Percentiles rank a stretch among this genome's conserved stretches.
Conservation (phyloP, 495 filamentous ascomycete species). For the Daldinia concentrica region DNA sequence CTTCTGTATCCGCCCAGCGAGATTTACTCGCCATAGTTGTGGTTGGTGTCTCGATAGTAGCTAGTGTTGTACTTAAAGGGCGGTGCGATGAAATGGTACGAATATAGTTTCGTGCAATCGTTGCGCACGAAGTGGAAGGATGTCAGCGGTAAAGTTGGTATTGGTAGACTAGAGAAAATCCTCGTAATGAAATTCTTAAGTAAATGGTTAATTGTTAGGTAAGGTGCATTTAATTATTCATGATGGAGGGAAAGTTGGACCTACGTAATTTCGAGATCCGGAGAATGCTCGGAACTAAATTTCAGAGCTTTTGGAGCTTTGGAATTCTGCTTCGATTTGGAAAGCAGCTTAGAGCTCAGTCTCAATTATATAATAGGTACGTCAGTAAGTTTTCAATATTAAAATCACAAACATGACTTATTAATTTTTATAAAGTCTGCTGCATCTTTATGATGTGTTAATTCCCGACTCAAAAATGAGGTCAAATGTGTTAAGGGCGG, state of each 20-base stretch:
- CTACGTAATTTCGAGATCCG: conserved; percentile 34
- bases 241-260: neutral
- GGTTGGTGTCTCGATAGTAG: conserved; percentile 7
- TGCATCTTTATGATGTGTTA: conserved; percentile 16
- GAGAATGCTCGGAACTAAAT: conserved; percentile 36
- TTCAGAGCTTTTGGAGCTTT: conserved; percentile 5
- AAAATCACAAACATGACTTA: neutral
- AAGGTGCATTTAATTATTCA: neutral
- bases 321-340: neutral
- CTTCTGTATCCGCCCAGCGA: conserved; percentile 86
- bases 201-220: neutral
- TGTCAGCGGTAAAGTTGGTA: neutral
- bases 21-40: conserved; percentile 73
- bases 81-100: conserved; percentile 7
- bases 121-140: neutral
- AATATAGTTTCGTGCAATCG: conserved; percentile 6
- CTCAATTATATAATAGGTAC: neutral
- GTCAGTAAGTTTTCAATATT: neutral
- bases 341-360: conserved; percentile 13
- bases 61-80: neutral
- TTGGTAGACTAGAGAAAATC: neutral
- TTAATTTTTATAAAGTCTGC: neutral
- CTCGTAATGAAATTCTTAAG: neutral
- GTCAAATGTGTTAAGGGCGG: conserved; percentile 30
- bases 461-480: conserved; percentile 37